Base-by-base conservation (phyloP, 2,329 filamentous ascomycete species). In the Colletotrichum simmondsii region DNA sequence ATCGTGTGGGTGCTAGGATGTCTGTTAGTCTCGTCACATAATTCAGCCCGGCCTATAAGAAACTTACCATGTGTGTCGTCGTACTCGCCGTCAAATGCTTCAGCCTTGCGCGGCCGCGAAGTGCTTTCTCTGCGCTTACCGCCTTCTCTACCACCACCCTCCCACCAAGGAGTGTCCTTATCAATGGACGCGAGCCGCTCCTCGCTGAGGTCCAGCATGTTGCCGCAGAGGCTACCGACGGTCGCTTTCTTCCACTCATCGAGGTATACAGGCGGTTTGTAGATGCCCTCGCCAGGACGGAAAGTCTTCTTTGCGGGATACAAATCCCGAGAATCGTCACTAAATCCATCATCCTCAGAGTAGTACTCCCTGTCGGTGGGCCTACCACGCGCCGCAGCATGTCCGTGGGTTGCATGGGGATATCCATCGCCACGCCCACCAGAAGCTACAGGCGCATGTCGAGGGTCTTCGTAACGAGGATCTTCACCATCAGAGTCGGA, bases 81-180 rank as follows among this genome's bases (percentile, higher is more conserved):
- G 74, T 92, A 92, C 78, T 91, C 90, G 19, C 90, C 91, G 77
- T 92, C 91, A 76, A 92, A 93, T 0, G 90, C 87, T 75, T 91
- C 91, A 0, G 89, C 90, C 76, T 86, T 89, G 65, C 87, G 84
- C n/a, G 84, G 86, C 42, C 87, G 84, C 1, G 86, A 81, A 74
- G 87, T 85, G 67, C 82, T 87, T 77, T 83, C 82, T 76, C 86
- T 85, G 72, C 82, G 83, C 74, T 80, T 87, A 70, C 83, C 84
- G 35, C 83, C 86, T 79, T 97, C 95, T 94, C 95, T 49, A 4
- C 42, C 85, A 4, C 42, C 85, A 65, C 87, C 86, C 79, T 97
- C 95, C 94, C 95, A 97, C 94, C 94, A 97, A 2, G 93, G 85
- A 75, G 88, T 88, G 74, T 86, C 86, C 74, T 85, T 88, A 54